Evolutionary conservation across 169 alveolate genomes (phyloP), one percentile per base, ranked within the genome.

Genomic region (Hepatocystis sp.): DNA sequence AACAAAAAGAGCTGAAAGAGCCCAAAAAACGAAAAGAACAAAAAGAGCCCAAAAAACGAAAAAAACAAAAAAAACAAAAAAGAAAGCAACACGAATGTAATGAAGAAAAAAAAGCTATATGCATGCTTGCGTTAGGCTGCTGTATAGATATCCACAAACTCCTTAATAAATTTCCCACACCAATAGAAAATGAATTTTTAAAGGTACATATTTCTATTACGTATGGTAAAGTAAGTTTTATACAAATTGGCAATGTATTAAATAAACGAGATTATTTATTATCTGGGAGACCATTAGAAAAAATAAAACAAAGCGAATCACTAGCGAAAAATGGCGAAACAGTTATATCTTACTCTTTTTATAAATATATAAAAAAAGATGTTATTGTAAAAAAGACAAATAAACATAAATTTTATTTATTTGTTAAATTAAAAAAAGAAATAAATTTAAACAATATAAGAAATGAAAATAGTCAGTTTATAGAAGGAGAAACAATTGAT

Each of bases 251-350:
- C n/a, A 96, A 95, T 4, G 61, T 66, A 19, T 91, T 94, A 90
- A 94, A 60, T 65, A 93, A 46, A 88, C 90, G 95, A 94, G 88
- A 65, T 19, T 85, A 78, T 90, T 84, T 53, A 86, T 90, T 60
- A 58, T 94, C 95, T 5, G 97, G 97, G 0, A 91, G 88, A 13
- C 95, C 96, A 13, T 42, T 94, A 19, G 95, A 91, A 47, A 96
- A 94, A 40, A 90, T 93, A 32, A 93, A 95, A 2, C 49, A 86
- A 1, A 94, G 93, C 2, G 96, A 91, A 17, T 91, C 95, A 0
- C 51, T 93, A 46, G 96, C 97, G 1, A 68, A 90, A 52, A 89
- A 88, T 55, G 96, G 95, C 0, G 93, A 94, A 66, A 94, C 95
- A 2, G 96, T 94, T 4, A 44, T 94, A 51, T 32, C 92, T 39